A percentile compares a stretch with the other conserved stretches of the same genome.
phyloP scores from a whole-genome alignment of 371 early-diverging fungal genomes.

The Basidiobolus meristosporus region DNA sequence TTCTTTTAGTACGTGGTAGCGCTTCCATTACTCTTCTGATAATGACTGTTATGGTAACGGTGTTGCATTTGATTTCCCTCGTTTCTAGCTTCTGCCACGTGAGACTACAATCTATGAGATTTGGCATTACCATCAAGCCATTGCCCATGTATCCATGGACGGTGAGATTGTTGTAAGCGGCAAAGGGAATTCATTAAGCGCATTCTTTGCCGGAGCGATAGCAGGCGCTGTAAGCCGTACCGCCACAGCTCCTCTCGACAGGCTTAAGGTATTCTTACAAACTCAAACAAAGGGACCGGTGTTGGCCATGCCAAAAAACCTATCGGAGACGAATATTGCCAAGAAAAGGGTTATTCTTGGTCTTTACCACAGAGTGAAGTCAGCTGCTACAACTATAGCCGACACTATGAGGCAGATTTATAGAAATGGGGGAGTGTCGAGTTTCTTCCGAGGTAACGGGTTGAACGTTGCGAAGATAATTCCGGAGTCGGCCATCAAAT shows the following conservation, averaged over 20 bases:
- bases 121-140: constrained; percentile 32
- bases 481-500: constrained; percentile 62
- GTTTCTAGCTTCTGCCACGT: constrained; percentile 1
- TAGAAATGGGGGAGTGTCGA: constrained; percentile 37
- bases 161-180: constrained; percentile 34
- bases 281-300: constrained; percentile 12
- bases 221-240: constrained; percentile 60
- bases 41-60: no score
- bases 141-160: constrained; percentile 31
- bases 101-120: constrained; percentile 12
- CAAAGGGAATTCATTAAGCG: constrained; percentile 16
- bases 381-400: no score
- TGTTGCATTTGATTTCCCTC: no score
- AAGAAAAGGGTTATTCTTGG: no score
- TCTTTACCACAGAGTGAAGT: constrained; percentile 13
- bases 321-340: no score
- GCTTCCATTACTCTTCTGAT: no score
- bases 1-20: no score
- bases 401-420: no score
- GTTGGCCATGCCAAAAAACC: constrained; percentile 7
- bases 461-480: constrained; percentile 62
- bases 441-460: constrained; percentile 67
- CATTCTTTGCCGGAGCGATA: constrained; percentile 47
- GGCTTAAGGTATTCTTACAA: constrained; percentile 48
- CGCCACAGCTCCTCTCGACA: constrained; percentile 62